phyloP scores from a whole-genome alignment of 768 basidiomycete genomes.

The Gloeopeniophorella convolvens region DNA sequence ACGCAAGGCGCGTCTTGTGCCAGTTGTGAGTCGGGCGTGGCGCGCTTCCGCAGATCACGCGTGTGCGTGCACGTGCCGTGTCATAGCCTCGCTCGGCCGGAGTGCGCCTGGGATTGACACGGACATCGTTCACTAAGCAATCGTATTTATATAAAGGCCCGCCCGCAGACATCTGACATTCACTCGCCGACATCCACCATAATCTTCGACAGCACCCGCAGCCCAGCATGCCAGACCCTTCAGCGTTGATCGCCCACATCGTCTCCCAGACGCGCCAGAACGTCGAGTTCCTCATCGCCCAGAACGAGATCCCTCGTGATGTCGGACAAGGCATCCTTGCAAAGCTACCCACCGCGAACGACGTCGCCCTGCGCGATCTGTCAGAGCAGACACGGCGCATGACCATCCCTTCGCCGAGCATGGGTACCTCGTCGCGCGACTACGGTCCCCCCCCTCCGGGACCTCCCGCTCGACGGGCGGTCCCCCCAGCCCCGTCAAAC shows the following conservation, averaged over 20 bases:
- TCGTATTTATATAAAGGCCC: too few relatives aligned
- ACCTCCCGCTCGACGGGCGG: conserved; percentile 19
- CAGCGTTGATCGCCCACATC: conserved; percentile 51
- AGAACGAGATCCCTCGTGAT: conserved; percentile 35
- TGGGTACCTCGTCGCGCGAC: not conserved
- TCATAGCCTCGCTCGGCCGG: too few relatives aligned
- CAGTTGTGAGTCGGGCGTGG: too few relatives aligned
- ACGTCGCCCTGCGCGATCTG: conserved; percentile 19
- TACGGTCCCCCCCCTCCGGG: conserved; percentile 3
- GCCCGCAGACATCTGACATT: too few relatives aligned
- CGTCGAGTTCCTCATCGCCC: conserved; percentile 38
- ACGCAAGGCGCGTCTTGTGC: too few relatives aligned
- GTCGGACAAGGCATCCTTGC: conserved; percentile 36
- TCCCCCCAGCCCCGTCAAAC: conserved; percentile 20
- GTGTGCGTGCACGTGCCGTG: too few relatives aligned
- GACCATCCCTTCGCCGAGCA: conserved; percentile 10
- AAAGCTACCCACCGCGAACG: conserved; percentile 30
- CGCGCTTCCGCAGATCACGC: too few relatives aligned
- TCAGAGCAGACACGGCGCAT: conserved; percentile 20
- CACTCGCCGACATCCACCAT: not conserved
- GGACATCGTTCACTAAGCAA: too few relatives aligned
- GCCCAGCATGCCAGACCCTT: conserved; percentile 16
- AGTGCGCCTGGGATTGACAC: too few relatives aligned
- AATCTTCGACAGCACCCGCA: not conserved
- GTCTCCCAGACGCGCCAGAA: conserved; percentile 42